Evolutionary conservation across 345 rosid genomes (phyloP).

Genomic region (Passiflora organensis): DNA sequence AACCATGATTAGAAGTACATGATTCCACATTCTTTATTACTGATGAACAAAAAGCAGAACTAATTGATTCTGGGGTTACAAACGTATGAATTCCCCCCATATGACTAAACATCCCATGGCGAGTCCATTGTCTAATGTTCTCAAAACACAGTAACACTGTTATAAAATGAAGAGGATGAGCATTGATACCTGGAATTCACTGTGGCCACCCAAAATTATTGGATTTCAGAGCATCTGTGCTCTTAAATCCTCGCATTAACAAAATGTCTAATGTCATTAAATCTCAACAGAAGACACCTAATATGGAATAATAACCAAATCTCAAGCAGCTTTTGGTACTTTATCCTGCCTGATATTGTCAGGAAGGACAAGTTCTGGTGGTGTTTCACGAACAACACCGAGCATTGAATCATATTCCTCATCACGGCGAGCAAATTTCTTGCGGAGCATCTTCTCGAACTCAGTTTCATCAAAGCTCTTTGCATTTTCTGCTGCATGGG

Average conservation of each 20-base stretch:
- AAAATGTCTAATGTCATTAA: constrained; percentile 8
- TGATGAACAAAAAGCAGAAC: constrained; percentile 11
- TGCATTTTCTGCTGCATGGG: constrained; percentile 80
- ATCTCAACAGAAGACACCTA: constrained; percentile 10
- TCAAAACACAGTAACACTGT: not conserved
- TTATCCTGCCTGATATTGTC: constrained; percentile 52
- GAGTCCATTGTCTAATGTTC: not conserved
- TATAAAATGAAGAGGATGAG: constrained; percentile 3
- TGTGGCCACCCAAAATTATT: constrained; percentile 8
- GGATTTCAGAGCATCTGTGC: constrained; percentile 10
- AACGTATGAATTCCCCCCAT: not conserved
- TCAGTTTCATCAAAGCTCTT: constrained; percentile 74
- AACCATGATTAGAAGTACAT: not conserved
- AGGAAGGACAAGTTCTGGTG: constrained; percentile 72
- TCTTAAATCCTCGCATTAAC: constrained; percentile 3
- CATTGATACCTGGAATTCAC: not conserved
- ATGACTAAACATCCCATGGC: not conserved
- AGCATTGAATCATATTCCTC: constrained; percentile 88
- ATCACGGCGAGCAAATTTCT: constrained; percentile 61
- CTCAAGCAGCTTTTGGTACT: constrained; percentile 39
- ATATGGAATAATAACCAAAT: not conserved
- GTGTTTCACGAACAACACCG: constrained; percentile 73
- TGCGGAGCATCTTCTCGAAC: constrained; percentile 87
- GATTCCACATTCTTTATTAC: constrained; percentile 8
- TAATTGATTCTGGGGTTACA: constrained; percentile 6